Evolutionary conservation across 352 stramenopile genomes (phyloP).

Genomic region (Peronospora belbahrii): DNA sequence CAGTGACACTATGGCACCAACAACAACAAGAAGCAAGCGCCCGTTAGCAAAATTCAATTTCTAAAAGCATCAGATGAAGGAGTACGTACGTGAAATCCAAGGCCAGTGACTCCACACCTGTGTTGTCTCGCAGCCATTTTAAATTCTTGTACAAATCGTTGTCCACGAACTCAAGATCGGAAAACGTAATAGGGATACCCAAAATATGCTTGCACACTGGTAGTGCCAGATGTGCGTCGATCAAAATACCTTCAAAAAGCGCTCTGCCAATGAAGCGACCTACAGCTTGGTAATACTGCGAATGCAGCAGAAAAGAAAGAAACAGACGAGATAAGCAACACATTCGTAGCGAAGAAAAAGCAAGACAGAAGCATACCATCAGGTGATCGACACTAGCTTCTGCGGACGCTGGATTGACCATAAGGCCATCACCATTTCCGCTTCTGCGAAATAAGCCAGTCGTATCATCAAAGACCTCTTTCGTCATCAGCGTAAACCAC

Average conservation of each 20-base stretch:
- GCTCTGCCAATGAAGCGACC: slow-evolving; percentile 82
- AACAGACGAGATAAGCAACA: slow-evolving; percentile 8
- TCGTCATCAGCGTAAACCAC: slow-evolving; percentile 88
- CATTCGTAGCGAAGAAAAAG: not conserved
- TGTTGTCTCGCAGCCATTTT: slow-evolving; percentile 78
- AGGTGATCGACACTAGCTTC: slow-evolving; percentile 82
- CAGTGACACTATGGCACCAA: slow-evolving; percentile 41
- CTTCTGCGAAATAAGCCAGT: slow-evolving; percentile 77
- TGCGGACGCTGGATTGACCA: slow-evolving; percentile 77
- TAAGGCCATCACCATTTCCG: slow-evolving; percentile 67
- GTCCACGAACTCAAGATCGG: slow-evolving; percentile 87
- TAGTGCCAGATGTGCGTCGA: slow-evolving; percentile 76
- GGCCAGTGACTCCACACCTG: slow-evolving; percentile 65
- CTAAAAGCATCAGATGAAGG: not conserved
- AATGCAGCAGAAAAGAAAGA: too few relatives aligned
- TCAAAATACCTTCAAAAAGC: slow-evolving; percentile 83
- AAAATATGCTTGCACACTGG: slow-evolving; percentile 88
- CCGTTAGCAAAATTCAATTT: not conserved
- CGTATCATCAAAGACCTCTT: slow-evolving; percentile 82
- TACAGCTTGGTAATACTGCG: slow-evolving; percentile 83
- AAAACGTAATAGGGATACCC: slow-evolving; percentile 85
- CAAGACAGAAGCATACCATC: slow-evolving; percentile 36
- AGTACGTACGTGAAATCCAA: slow-evolving; percentile 73
- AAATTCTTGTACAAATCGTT: slow-evolving; percentile 82
- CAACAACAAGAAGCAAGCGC: not conserved